Evolutionary conservation across 257 asterid genomes (phyloP), one percentile per base, ranked within the genome.

Genomic region (Solanum arcanum): DNA sequence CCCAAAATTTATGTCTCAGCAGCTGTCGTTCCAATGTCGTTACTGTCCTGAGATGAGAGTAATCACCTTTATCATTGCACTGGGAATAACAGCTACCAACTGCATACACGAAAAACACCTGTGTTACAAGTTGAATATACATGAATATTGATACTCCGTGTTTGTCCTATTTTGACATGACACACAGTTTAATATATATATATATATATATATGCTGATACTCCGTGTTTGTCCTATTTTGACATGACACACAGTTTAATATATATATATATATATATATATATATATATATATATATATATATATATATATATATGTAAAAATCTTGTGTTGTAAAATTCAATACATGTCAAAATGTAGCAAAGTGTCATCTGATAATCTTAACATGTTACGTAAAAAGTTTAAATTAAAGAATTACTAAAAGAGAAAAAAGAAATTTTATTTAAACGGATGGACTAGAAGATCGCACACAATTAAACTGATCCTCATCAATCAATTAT

Each of bases 11-110:
- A 47, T 46, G 10, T 46, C 56, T 74, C 82, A 31, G 1, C 60
- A 42, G 13, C 41, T 46, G 20, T n/a, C 25, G 35, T 75, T 75
- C 21, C 59, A 41, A 75, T 80, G 85, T 47, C 12, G 18, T 27
- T 47, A 80, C 44, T 9, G 3, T 49, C 85, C 29, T 29, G 68
- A 47, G 44, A 52, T 7, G 68, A 16, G 68, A 56, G 64, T 68
- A 80, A 47, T 47, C 39, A 31, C 41, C 88, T 83, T 85, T 37
- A 87, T 87, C 90, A 81, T 56, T 31, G 83, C 85, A 80, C 91
- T 87, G 20, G 87, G 83, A 70, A 87, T 64, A 56, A 89, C 44
- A 23, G 86, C 91, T 56, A 89, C 46, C 33, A 89, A 49, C 90
- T 89, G 88, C 89, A 85, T 52, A 23, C 39, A 80, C 12, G 8